phyloP scores from a whole-genome alignment of 2,329 filamentous ascomycete genomes.

The Mycosphaerelloides madeirae region DNA sequence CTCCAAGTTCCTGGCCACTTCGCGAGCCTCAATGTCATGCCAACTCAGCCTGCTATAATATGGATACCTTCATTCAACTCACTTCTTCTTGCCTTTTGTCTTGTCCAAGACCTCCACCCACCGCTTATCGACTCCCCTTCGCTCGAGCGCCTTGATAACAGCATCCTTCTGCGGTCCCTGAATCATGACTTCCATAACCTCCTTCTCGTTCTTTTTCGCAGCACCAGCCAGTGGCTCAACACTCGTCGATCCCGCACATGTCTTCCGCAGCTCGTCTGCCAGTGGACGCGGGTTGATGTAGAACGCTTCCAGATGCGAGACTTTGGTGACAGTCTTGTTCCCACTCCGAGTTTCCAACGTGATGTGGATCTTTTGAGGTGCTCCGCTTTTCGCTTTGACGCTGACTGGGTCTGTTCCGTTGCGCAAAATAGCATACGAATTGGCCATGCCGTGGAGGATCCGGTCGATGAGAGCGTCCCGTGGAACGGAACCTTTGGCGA shows the following conservation, averaged over 20 bases:
- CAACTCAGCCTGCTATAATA: too few relatives aligned
- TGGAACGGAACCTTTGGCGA: conserved; percentile 54
- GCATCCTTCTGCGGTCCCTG: conserved; percentile 62
- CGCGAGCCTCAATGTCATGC: too few relatives aligned
- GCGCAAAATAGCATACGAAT: conserved; percentile 55
- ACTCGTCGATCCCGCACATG: conserved; percentile 63
- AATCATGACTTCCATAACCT: conserved; percentile 62
- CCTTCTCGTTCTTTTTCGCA: conserved; percentile 56
- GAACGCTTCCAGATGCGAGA: conserved; percentile 58
- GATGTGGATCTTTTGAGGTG: conserved; percentile 56
- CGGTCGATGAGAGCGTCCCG: conserved; percentile 59
- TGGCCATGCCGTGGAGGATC: conserved; percentile 51
- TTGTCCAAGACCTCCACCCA: conserved; percentile 65
- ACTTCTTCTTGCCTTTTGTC: conserved; percentile 59
- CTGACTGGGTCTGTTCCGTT: conserved; percentile 39
- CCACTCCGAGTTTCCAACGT: conserved; percentile 60
- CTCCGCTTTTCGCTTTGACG: conserved; percentile 58
- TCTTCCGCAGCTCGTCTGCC: conserved; percentile 62
- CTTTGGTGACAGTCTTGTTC: conserved; percentile 61
- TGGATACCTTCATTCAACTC: neutral
- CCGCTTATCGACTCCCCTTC: conserved; percentile 53
- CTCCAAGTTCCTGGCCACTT: too few relatives aligned
- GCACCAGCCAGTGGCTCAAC: conserved; percentile 57
- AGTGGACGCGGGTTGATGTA: conserved; percentile 56
- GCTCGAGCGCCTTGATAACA: conserved; percentile 55